These are phyloP conservation scores for Sarocladium kiliense DNA, from an alignment of 2,329 filamentous ascomycete species.

Conservation along the genomic window DNA sequence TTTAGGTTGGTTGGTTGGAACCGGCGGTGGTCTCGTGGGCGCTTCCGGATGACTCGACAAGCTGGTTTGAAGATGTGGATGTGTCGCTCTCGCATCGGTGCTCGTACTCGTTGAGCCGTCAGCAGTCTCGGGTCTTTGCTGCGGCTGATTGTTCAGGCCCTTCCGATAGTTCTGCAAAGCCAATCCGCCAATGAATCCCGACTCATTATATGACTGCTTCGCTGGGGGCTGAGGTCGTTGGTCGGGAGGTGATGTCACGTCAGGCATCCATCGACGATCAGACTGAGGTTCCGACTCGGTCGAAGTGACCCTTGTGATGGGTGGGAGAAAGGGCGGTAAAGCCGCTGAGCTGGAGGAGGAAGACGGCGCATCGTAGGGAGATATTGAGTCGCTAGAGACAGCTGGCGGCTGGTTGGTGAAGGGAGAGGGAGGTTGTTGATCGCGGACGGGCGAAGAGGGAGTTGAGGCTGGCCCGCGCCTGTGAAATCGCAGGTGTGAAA, in stretches of 20 bases:
- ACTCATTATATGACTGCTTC: slow-evolving; percentile 28
- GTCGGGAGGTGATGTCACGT: slow-evolving; percentile 20
- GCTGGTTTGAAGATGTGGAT: slow-evolving; percentile 13
- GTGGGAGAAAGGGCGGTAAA: slow-evolving; percentile 44
- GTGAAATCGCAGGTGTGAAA: slow-evolving; percentile 54
- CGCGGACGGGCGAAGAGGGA: slow-evolving; percentile 23
- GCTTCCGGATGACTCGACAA: slow-evolving; percentile 26
- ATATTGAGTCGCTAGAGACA: slow-evolving; percentile 32
- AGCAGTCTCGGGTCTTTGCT: slow-evolving; percentile 5
- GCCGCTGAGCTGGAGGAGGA: slow-evolving; percentile 29
- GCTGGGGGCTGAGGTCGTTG: slow-evolving; percentile 26
- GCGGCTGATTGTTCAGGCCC: slow-evolving; percentile 23
- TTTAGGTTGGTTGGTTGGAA: slow-evolving; percentile 20
- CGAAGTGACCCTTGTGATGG: slow-evolving; percentile 44
- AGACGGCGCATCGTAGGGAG: slow-evolving; percentile 28
- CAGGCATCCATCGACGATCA: slow-evolving; percentile 15
- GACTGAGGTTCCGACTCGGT: slow-evolving; percentile 22
- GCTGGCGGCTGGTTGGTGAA: slow-evolving; percentile 33
- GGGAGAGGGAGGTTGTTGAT: slow-evolving; percentile 38
- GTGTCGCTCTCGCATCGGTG: slow-evolving; percentile 21
- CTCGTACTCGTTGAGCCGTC: slow-evolving; percentile 10
- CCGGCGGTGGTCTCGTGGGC: slow-evolving; percentile 22
- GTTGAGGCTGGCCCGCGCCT: slow-evolving; percentile 50
- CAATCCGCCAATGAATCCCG: slow-evolving; percentile 50
- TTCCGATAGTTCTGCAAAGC: slow-evolving; percentile 47